Conservation (phyloP, 2,329 filamentous ascomycete genomes). For the Apiospora malaysiana region DNA sequence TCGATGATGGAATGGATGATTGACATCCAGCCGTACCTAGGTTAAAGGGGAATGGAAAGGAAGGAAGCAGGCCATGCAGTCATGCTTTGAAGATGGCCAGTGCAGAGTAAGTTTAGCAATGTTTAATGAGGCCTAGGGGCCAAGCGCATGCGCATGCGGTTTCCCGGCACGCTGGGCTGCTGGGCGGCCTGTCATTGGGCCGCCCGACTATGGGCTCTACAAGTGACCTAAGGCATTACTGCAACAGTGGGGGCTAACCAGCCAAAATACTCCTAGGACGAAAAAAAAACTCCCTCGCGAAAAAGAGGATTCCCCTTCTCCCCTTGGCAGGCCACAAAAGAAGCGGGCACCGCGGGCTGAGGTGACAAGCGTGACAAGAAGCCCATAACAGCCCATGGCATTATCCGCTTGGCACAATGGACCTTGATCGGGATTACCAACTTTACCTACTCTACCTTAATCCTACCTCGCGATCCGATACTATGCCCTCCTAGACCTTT, state of each 20-base stretch:
- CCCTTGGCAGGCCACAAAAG: slow-evolving; percentile 4
- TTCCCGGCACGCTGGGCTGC: slow-evolving; percentile 3
- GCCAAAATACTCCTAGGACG: no score
- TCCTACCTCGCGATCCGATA: slow-evolving; percentile 1
- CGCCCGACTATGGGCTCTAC: no score
- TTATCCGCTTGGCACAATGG: slow-evolving; percentile 14
- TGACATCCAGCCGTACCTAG: background rate
- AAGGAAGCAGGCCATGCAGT: background rate
- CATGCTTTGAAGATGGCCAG: background rate
- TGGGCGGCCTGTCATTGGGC: background rate
- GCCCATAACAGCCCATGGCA: background rate
- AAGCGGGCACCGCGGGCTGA: background rate
- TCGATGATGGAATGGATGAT: background rate
- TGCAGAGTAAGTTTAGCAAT: background rate
- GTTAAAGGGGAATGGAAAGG: background rate
- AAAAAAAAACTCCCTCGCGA: background rate
- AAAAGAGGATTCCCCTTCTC: slow-evolving; percentile 1
- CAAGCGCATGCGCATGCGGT: background rate
- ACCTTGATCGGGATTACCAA: background rate
- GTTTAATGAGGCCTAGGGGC: slow-evolving; percentile 1
- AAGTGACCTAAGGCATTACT: no score
- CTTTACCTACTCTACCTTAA: no score
- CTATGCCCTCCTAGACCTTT: background rate
- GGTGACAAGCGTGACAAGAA: background rate
- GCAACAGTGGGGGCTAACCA: background rate